Evolutionary conservation across 441 rosid genomes (phyloP).

Genomic region (Euphorbia celastroides): DNA sequence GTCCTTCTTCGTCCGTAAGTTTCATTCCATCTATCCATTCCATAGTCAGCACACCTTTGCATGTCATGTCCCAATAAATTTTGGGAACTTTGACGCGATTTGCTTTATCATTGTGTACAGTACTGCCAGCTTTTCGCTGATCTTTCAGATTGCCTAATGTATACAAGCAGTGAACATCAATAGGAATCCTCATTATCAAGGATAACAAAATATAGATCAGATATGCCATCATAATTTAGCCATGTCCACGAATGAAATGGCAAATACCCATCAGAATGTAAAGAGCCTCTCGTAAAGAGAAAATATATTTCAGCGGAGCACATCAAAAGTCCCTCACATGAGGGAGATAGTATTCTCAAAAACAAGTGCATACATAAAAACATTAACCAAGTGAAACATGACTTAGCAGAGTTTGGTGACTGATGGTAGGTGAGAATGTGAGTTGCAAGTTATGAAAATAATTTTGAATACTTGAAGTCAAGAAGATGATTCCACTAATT

Average conservation of each 20-base stretch:
- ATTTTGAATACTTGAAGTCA: neutral
- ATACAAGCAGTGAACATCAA: slow-evolving; percentile 9
- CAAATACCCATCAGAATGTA: neutral
- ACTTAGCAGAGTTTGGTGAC: neutral
- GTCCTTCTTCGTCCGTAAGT: slow-evolving; percentile 69
- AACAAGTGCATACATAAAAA: neutral
- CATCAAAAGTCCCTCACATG: neutral
- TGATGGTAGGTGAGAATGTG: neutral
- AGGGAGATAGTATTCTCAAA: slow-evolving; percentile 11
- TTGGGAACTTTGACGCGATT: slow-evolving; percentile 80
- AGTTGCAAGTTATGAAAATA: neutral
- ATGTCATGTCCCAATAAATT: slow-evolving; percentile 80
- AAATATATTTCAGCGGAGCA: neutral
- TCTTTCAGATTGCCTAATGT: slow-evolving; percentile 36
- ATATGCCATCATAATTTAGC: neutral
- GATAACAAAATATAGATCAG: neutral
- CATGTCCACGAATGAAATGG: neutral
- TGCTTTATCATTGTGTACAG: slow-evolving; percentile 30
- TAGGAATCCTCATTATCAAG: slow-evolving; percentile 5
- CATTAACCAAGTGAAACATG: neutral
- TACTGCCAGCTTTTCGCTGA: slow-evolving; percentile 28
- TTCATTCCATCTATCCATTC: slow-evolving; percentile 98
- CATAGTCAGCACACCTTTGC: slow-evolving; percentile 92
- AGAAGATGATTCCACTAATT: neutral
- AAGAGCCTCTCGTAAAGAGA: neutral